A percentile compares a stretch with the other conserved stretches of the same genome.
Evolutionary conservation across 139 green algal genomes (phyloP).

Genomic region (Raphidocelis subcapitata): DNA sequence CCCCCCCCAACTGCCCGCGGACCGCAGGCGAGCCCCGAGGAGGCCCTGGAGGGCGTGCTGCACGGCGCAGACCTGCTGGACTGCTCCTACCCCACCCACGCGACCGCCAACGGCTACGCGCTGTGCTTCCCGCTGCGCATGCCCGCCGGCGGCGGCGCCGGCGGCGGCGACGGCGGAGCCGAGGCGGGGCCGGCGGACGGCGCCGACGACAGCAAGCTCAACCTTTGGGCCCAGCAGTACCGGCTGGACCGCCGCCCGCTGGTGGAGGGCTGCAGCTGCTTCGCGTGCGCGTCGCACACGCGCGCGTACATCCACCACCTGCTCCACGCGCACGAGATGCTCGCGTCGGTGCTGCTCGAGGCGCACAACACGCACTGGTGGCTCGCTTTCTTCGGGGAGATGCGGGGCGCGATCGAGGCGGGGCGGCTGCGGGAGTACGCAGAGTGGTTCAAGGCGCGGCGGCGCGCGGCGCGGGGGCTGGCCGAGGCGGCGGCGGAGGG

Average conservation of each 20-base stretch:
- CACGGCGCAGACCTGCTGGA: slow-evolving; percentile 66
- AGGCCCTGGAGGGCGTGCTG: slow-evolving; percentile 60
- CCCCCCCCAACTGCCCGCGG: no score
- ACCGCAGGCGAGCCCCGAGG: slow-evolving; percentile 38
- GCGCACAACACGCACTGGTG: slow-evolving; percentile 73
- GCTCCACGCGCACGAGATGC: slow-evolving; percentile 76
- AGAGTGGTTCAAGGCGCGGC: slow-evolving; percentile 35
- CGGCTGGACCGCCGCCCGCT: slow-evolving; percentile 43
- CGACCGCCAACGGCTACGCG: slow-evolving; percentile 53
- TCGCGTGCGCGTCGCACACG: slow-evolving; percentile 60
- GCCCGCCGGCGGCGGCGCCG: neutral
- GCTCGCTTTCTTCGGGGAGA: slow-evolving; percentile 49
- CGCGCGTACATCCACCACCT: slow-evolving; percentile 81
- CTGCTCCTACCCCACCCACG: slow-evolving; percentile 36
- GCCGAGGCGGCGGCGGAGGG: no score
- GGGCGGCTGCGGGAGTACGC: slow-evolving; percentile 42
- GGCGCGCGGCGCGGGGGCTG: neutral
- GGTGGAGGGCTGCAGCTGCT: slow-evolving; percentile 65
- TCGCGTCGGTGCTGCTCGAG: slow-evolving; percentile 72
- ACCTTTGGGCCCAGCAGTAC: slow-evolving; percentile 62
- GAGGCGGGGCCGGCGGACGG: slow-evolving; percentile 14
- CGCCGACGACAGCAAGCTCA: slow-evolving; percentile 61
- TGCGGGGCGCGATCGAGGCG: slow-evolving; percentile 40
- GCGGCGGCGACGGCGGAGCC: neutral
- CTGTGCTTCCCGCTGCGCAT: slow-evolving; percentile 53